Conservation (phyloP, 257 asterid genomes). For the Sherardia arvensis region DNA sequence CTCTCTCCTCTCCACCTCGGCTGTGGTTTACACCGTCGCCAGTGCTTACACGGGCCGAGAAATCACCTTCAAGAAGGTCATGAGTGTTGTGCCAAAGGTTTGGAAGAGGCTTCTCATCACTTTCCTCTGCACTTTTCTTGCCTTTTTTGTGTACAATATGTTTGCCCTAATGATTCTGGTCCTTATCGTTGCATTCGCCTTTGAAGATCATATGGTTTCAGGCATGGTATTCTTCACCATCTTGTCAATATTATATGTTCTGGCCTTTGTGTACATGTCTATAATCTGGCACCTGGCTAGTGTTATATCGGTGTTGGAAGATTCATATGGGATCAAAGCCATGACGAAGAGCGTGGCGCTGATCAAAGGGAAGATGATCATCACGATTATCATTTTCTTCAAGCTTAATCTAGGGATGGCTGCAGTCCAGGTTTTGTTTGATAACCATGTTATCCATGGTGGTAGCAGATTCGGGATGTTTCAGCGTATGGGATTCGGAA, state of each 20-base stretch:
- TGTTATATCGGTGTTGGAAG: conserved; percentile 59
- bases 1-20: conserved; percentile 60
- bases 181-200: not conserved
- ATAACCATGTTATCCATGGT: conserved; percentile 19
- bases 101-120: conserved; percentile 58
- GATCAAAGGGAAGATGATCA: conserved; percentile 45
- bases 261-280: conserved; percentile 38
- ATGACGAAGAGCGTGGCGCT: conserved; percentile 40
- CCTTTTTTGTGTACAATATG: conserved; percentile 26
- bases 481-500: conserved; percentile 26
- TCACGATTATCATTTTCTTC: conserved; percentile 26
- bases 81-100: conserved; percentile 51
- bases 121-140: conserved; percentile 29
- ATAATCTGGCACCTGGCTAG: conserved; percentile 55
- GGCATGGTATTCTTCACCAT: conserved; percentile 3
- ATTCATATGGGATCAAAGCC: conserved; percentile 40
- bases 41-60: conserved; percentile 37
- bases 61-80: conserved; percentile 31
- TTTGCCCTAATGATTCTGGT: conserved; percentile 10
- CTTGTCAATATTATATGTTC: conserved; percentile 15
- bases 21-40: conserved; percentile 56
- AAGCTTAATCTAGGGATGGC: conserved; percentile 20
- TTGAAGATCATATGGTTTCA: not conserved
- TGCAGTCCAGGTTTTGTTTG: conserved; percentile 16
- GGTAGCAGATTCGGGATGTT: conserved; percentile 9